Evolutionary conservation across 129 eudicot genomes (phyloP), one percentile per base, ranked within the genome.

Genomic region (Lactuca sativa): DNA sequence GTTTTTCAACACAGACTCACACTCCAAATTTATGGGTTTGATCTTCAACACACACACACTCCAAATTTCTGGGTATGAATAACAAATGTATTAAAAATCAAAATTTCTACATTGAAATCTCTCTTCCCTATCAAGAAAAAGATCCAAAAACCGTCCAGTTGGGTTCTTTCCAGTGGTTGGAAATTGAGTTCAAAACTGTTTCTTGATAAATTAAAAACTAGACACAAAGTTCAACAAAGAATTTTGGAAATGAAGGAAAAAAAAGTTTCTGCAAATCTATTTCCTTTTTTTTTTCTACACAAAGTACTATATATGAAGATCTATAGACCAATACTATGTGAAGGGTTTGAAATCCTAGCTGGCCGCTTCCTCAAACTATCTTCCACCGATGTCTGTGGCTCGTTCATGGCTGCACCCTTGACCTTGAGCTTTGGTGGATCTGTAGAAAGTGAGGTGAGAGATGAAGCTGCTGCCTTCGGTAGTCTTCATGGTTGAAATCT

Each of bases 281-380:
- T 56, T 11, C 55, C 3, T 40, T 32, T 69, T 36, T 76, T 68
- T 48, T 69, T 69, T 59, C 69, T 76, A 76, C 80, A 67, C 56
- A 59, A 49, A 38, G 31, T 49, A 59, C 56, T n/a, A n/a, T n/a
- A n/a, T 67, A 37, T 49, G 2, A 59, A 55, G 69, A 68, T 59
- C 69, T 68, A 75, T 13, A 12, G 37, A 80, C 83, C 73, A 80
- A 65, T 90, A 78, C 86, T 81, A 66, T 90, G 97, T 5, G 81
- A 78, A 17, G 97, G 97, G 80, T 90, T 90, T 7, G 95, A 83
- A 38, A 70, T 25, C 78, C 87, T 90, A 4, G 83, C 78, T 7
- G 97, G 97, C 64, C 55, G 36, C 66, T 64, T 87, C 77, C 86
- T 80, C 59, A 90, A 74, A 70, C 89, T 84, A 55, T 78, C 80